Evolutionary conservation across 2,329 filamentous ascomycete species (phyloP).

Genomic region (Byssothecium circinans): DNA sequence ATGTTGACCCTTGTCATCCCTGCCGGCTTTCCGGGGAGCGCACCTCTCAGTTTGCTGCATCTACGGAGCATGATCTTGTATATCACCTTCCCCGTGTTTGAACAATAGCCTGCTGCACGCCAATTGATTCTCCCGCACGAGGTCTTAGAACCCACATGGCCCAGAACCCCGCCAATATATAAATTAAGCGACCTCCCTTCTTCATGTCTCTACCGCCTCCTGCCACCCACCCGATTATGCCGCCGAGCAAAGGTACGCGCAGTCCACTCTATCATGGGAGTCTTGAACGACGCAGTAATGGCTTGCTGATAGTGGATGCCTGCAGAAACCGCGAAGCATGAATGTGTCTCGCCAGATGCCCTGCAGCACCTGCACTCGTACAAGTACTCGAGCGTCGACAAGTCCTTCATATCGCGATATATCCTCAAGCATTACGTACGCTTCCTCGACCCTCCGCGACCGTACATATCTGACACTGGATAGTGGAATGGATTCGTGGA

Average conservation of each 20-base stretch:
- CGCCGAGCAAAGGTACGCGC: constrained; percentile 39
- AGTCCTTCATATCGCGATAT: constrained; percentile 90
- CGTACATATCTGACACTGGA: constrained; percentile 28
- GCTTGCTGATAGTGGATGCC: background rate
- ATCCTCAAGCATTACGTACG: constrained; percentile 93
- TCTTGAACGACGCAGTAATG: background rate
- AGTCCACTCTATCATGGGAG: background rate
- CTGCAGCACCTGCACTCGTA: constrained; percentile 90
- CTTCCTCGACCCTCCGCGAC: constrained; percentile 16
- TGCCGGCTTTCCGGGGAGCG: constrained; percentile 1
- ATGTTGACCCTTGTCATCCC: background rate
- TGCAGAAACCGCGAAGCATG: constrained; percentile 65
- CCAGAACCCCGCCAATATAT: constrained; percentile 12
- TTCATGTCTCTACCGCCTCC: constrained; percentile 42
- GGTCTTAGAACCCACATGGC: constrained; percentile 9
- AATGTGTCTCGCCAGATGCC: constrained; percentile 81
- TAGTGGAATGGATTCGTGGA: constrained; percentile 98
- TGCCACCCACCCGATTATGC: constrained; percentile 42
- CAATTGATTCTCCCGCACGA: constrained; percentile 8
- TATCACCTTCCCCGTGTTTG: background rate
- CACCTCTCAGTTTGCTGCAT: background rate
- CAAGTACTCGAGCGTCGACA: constrained; percentile 97
- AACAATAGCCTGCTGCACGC: constrained; percentile 1
- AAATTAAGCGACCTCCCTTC: constrained; percentile 23
- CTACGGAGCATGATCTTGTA: too few relatives aligned